Base-by-base conservation (phyloP, 2,329 filamentous ascomycete species). In the Leptographium wingfieldii region DNA sequence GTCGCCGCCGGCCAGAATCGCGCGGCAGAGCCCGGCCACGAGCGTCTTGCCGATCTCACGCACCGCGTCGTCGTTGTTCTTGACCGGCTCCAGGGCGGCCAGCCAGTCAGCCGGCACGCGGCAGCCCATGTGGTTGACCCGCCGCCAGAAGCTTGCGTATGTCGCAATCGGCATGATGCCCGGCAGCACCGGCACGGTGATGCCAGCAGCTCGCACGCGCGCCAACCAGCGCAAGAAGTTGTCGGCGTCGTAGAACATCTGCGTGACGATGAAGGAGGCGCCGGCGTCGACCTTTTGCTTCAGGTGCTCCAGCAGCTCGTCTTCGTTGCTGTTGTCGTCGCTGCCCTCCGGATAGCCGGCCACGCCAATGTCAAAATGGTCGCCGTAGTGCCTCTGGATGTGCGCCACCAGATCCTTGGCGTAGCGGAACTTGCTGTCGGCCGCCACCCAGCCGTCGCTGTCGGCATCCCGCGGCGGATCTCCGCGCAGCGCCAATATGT, bases 211-310 rank as follows among this genome's bases (percentile, higher is more conserved):
- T 56, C 92, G 87, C 61, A 92, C 91, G 71, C 89, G 94, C 66
- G 82, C 78, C 46, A 95, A 88, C 94, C 94, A 99, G 58, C 85
- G 82, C 59, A 97, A 74, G 74, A 99, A 99, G 70, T 94, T 92
- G 69, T 99, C 92, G 56, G 84, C 92, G 69, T 99, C 92, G 77
- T 99, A 99, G 75, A 97, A 97, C 94, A 99, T 99, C 76, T 99
- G 94, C 0, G 94, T 97, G 59, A 99, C 89, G 64, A 99, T 88
- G 71, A 97, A 99, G 7, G 88, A 87, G 63, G 87, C 92, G 57
- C 94, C 94, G 61, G 90, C 89, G 70, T 99, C 94, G 40, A 97
- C 86, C 77, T 99, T 99, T 73, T 97, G 88, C 76, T 97, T 97
- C 69, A 99, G 75, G 72, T 97, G 94, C 65, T 94, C 86, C 64